Evolutionary conservation across 2,329 filamentous ascomycete genomes (phyloP).

Genomic region (Parastagonospora avenae): DNA sequence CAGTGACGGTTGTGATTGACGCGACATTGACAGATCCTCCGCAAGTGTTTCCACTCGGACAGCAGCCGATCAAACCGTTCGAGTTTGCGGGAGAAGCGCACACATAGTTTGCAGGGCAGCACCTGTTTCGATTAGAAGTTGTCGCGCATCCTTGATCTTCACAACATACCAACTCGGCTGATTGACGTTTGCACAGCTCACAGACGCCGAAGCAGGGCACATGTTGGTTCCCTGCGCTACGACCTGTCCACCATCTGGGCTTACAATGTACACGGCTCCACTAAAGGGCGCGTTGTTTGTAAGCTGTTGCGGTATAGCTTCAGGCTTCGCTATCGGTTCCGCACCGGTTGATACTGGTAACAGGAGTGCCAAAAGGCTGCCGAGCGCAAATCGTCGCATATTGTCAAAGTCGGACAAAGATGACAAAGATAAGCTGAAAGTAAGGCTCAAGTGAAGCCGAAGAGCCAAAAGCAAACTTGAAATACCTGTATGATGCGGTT

Average conservation of each 20-base stretch:
- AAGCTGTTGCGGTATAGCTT: conserved; percentile 34
- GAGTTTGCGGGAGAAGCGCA: conserved; percentile 40
- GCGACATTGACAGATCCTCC: conserved; percentile 39
- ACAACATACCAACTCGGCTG: conserved; percentile 50
- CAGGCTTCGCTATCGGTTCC: conserved; percentile 31
- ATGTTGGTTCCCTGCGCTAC: conserved; percentile 39
- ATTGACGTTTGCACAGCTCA: conserved; percentile 50
- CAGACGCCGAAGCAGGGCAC: conserved; percentile 42
- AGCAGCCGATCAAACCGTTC: conserved; percentile 45
- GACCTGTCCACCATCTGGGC: conserved; percentile 38
- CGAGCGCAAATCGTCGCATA: conserved; percentile 23
- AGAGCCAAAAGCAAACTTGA: not conserved
- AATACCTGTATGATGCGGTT: conserved; percentile 8
- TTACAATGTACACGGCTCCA: conserved; percentile 47
- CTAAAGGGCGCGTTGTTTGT: conserved; percentile 48
- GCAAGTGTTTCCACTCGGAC: conserved; percentile 42
- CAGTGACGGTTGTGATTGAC: conserved; percentile 43
- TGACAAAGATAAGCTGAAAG: not conserved
- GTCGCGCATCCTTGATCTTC: not conserved
- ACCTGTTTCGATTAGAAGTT: conserved; percentile 28
- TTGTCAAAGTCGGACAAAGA: not conserved
- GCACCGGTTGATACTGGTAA: conserved; percentile 23
- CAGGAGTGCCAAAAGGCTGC: conserved; percentile 13
- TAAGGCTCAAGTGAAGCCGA: not conserved
- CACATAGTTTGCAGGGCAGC: conserved; percentile 43